Evolutionary conservation across 495 filamentous ascomycete species (phyloP), one percentile per base, ranked within the genome.

Genomic region (Penicillium paxilli): DNA sequence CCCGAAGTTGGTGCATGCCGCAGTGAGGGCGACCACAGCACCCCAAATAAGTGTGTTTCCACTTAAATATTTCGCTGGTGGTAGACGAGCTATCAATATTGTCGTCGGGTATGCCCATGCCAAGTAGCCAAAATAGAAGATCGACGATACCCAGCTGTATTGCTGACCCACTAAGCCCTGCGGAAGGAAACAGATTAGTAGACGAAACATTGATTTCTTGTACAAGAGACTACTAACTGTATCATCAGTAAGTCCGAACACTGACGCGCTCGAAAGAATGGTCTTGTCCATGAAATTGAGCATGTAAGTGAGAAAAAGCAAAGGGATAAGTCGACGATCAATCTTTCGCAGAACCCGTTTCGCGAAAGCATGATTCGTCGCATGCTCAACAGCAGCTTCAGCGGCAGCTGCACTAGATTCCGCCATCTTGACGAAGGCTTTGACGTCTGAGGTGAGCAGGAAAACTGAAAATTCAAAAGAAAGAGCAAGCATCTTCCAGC

Each of bases 61-160:
- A 4, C 77, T 77, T 5, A 82, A 58, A 57, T 85, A 86, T 58
- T 77, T 78, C 19, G 69, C 78, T 0, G 76, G 69, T 0, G 82
- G 85, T 10, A 87, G 64, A 8, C 74, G 68, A 33, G 84, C 78
- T 46, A 87, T 75, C 1, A 87, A 69, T 25, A 79, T 68, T 21
- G 73, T 70, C 3, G 71, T 72, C 1, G 77, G 78, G 51, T 74
- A 77, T 48, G 52, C 58, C 63, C 60, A 63, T 23, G 23, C 60
- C 23, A 66, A 23, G 28, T 60, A 87, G 4, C 85, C 85, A 56
- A 87, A 80, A 59, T 87, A 85, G 70, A 86, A 87, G 20, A 83
- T 65, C n/a, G 73, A 77, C 2, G 73, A 78, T 0, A 85, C 72
- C 80, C 80, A 87, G 56, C 71, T 82, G 50, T 86, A 86, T 49